These are phyloP conservation scores for Kodamaea jinghongensis DNA, from an alignment of 805 yeast species.

Conservation along the genomic window DNA sequence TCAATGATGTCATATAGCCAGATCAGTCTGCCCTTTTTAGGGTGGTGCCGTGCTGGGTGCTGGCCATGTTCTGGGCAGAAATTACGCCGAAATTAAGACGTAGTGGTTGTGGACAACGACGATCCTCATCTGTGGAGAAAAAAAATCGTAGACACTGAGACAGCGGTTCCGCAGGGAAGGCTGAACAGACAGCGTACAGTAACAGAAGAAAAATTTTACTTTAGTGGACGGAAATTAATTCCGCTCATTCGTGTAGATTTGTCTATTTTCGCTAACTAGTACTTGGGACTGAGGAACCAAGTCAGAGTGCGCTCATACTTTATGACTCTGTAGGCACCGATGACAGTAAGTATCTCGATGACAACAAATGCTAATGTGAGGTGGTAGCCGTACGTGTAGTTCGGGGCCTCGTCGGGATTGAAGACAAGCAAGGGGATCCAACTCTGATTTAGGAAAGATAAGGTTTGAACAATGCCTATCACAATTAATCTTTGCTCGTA, in stretches of 20 bases:
- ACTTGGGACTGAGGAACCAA: conserved; percentile 5
- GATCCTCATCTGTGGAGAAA: too few species aligned
- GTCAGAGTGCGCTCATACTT: conserved; percentile 1
- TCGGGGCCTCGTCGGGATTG: conserved; percentile 7
- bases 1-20: neutral
- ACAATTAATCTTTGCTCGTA: conserved; percentile 8
- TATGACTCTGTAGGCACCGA: conserved; percentile 1
- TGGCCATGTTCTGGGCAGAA: too few species aligned
- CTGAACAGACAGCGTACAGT: too few species aligned
- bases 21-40: too few species aligned
- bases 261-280: too few species aligned
- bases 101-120: too few species aligned
- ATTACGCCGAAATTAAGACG: too few species aligned
- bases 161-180: too few species aligned
- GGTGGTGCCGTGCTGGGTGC: too few species aligned
- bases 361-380: conserved; percentile 2
- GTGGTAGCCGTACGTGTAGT: conserved; percentile 7
- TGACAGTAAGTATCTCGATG: conserved; percentile 5
- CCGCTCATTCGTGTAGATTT: too few species aligned
- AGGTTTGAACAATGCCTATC: conserved; percentile 8
- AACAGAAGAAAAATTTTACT: neutral
- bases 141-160: too few species aligned
- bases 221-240: too few species aligned
- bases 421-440: conserved; percentile 8
- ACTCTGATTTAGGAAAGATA: conserved; percentile 8